Evolutionary conservation across 2,329 filamentous ascomycete genomes (phyloP), one percentile per base, ranked within the genome.

Genomic region (Chaetomium olivaceum): DNA sequence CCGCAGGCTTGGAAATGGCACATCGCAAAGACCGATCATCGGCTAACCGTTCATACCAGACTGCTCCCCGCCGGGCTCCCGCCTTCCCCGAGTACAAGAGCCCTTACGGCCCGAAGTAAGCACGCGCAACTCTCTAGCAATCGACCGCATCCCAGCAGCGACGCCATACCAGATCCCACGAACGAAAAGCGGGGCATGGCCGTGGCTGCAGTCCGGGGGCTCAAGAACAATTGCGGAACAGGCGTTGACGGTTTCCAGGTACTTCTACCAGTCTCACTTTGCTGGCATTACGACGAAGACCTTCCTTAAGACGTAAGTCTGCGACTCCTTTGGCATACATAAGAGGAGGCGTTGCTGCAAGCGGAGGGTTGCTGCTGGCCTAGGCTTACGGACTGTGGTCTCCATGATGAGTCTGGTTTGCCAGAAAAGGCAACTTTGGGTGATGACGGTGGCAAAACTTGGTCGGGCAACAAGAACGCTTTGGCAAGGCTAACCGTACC

Each of bases 71-170:
- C 77, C 77, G 78, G 75, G 74, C 77, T 68, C 72, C 76, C 31
- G 31, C 60, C 69, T 75, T 71, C 69, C 75, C 77, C 56, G 70
- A 76, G 68, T 89, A 87, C 82, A 84, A 83, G 80, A 89, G 85
- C 79, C 80, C 82, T 71, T 88, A 86, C 76, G 87, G 86, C 76
- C 87, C 87, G 61, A 89, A 88, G 87, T 89, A 85, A 80, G 82
- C 79, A 76, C 76, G 55, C 36, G 52, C 52, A 57, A 29, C 33
- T 31, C 25, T 61, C 33, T n/a, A 7, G 46, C 23, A n/a, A 31
- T 3, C 19, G 36, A 27, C 48, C 39, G 2, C 50, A 16, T 33
- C 12, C 33, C 39, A 43, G 4, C 39, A 19, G 4, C 39, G 16
- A 43, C 14, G n/a, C 39, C 1, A 16, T 19, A 43, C 39, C 16